A percentile compares a stretch with the other conserved stretches of the same genome.
These are phyloP conservation scores for Endocladia muricata DNA, from an alignment of 31 red algal species.

Conservation along the genomic window DNA sequence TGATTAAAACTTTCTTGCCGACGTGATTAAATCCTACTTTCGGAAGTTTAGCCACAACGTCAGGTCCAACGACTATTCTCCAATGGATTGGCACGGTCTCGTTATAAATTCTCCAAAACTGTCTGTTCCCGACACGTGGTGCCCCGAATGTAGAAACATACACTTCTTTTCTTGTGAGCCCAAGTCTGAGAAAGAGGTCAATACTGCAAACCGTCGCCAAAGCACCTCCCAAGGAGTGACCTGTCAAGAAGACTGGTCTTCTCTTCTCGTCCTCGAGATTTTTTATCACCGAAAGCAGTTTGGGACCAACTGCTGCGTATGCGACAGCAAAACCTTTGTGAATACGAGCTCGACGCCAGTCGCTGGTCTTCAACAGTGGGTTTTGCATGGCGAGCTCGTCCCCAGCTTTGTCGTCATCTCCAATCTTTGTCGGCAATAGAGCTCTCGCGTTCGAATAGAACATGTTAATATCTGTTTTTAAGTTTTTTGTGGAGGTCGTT, in stretches of 20 bases:
- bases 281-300: constrained; percentile 51
- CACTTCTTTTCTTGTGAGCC: constrained; percentile 47
- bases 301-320: constrained; percentile 54
- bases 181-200: constrained; percentile 64
- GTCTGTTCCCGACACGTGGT: constrained; percentile 70
- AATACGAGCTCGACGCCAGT: constrained; percentile 69
- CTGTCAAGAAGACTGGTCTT: constrained; percentile 84
- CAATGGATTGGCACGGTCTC: constrained; percentile 79
- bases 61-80: constrained; percentile 77
- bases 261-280: constrained; percentile 54
- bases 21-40: constrained; percentile 81
- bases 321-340: constrained; percentile 84
- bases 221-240: constrained; percentile 91
- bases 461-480: constrained; percentile 86
- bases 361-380: constrained; percentile 36
- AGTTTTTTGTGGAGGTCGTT: constrained; percentile 79
- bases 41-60: constrained; percentile 84
- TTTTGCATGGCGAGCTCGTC: constrained; percentile 30
- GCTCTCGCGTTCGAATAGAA: constrained; percentile 52
- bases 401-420: constrained; percentile 47
- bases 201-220: constrained; percentile 78
- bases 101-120: constrained; percentile 74
- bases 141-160: constrained; percentile 92
- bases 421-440: constrained; percentile 65
- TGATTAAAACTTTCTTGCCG: constrained; percentile 81